Base-by-base conservation (phyloP, 495 filamentous ascomycete genomes). In the Podospora pseudopauciseta region DNA sequence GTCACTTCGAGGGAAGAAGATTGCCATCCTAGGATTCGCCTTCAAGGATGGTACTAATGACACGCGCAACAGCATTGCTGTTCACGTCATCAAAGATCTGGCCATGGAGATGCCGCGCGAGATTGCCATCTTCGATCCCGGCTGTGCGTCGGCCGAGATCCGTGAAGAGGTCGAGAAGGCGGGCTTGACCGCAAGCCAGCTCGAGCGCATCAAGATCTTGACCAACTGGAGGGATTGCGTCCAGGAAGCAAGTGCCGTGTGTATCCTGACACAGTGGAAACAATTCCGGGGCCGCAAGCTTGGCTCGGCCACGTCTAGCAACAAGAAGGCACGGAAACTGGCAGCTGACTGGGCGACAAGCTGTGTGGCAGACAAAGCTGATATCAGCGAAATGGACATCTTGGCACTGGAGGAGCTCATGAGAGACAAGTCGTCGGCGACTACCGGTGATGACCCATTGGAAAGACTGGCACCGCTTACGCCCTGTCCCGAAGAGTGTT, bases 31-130 rank as follows among this genome's bases (percentile, higher is more conserved):
- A 1, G 92, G 92, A 6, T 93, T 88, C 74, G 88, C 92, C 1
- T 96, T 92, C 80, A 94, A 96, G 81, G 91, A 92, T 73, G 83
- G 92, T 70, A 94, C 92, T 1, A 86, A 87, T 15, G 92, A 96
- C 76, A 91, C 88, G 5, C 84, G 92, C 7, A 91, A 93, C 75
- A 88, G 86, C 58, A 84, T 89, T 1, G 88, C 91, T 0, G 84
- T 92, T 16, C 86, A 86, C 30, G 83, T 94, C 60, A 86, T 93
- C 70, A 86, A 82, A 60, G 80, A 83, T 20, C 76, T 96, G 26
- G 80, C 89, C 28, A 82, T 86, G 16, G 91, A 92, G 74, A 79
- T 84, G 58, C 86, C 86, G 23, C 78, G 75, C 5, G 86, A 90
- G 68, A 86, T 94, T 49, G 82, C 89, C 19, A 87, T 96, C 65